Percentiles rank a stretch among this genome's conserved stretches.
Conservation (phyloP, 495 filamentous ascomycete genomes). For the Hyaloscypha finlandica region DNA sequence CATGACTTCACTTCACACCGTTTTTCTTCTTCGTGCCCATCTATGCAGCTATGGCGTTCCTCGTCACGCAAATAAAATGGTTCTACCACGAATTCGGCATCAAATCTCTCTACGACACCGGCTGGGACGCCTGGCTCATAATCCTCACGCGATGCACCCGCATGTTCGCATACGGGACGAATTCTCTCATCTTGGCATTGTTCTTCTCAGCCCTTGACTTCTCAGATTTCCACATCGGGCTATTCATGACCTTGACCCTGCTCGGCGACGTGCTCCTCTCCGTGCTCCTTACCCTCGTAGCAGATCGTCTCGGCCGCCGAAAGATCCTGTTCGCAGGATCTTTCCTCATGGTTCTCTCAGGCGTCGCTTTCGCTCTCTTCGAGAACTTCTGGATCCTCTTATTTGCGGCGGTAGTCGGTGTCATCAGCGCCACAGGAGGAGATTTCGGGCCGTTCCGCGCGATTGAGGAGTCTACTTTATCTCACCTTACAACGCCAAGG, state of each 20-base stretch:
- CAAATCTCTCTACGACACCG: constrained; percentile 42
- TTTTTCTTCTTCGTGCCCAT: background rate
- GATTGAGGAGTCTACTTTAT: constrained; percentile 77
- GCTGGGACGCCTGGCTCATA: constrained; percentile 69
- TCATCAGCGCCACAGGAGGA: constrained; percentile 78
- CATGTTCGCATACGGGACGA: constrained; percentile 76
- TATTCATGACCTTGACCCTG: constrained; percentile 86
- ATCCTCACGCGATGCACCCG: constrained; percentile 72
- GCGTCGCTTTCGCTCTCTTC: constrained; percentile 64
- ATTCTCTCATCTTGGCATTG: constrained; percentile 74
- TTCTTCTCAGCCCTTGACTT: constrained; percentile 68
- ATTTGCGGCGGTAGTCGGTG: constrained; percentile 72
- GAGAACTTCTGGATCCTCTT: constrained; percentile 76
- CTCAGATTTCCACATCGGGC: constrained; percentile 68
- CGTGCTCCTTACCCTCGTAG: constrained; percentile 70
- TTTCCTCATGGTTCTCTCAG: constrained; percentile 66
- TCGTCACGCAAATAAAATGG: constrained; percentile 23
- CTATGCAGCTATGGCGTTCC: background rate
- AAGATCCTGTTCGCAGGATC: constrained; percentile 66
- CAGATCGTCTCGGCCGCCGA: constrained; percentile 71
- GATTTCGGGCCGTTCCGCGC: constrained; percentile 83
- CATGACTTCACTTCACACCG: background rate
- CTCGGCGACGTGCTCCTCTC: constrained; percentile 79
- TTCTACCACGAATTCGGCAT: constrained; percentile 42
- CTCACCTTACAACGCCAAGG: constrained; percentile 65